These are phyloP conservation scores for Xylariaceae sp. DNA, from an alignment of 2,329 filamentous ascomycete genomes.

Conservation along the genomic window DNA sequence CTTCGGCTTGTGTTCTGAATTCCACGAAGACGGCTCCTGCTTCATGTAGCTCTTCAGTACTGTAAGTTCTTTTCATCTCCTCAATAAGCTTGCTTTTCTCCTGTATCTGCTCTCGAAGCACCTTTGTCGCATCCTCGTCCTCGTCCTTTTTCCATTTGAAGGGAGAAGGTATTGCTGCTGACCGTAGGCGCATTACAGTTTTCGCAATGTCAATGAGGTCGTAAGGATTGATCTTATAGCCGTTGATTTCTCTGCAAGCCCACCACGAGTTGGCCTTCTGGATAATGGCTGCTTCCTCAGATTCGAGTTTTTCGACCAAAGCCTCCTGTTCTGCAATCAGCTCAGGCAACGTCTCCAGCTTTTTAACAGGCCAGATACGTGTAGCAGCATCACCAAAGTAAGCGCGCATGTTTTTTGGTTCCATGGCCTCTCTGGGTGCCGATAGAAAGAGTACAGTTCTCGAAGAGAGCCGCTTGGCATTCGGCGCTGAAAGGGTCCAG, in stretches of 20 bases:
- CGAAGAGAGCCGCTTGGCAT: constrained; percentile 79
- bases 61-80: constrained; percentile 35
- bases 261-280: constrained; percentile 62
- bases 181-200: constrained; percentile 34
- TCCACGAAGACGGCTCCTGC: constrained; percentile 85
- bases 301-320: constrained; percentile 72
- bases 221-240: constrained; percentile 11
- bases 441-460: constrained; percentile 90
- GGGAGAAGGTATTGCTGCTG: constrained; percentile 58
- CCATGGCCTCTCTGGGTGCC: constrained; percentile 71
- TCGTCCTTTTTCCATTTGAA: constrained; percentile 45
- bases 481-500: constrained; percentile 79
- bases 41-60: constrained; percentile 22
- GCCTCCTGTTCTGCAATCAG: constrained; percentile 72
- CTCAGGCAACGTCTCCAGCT: constrained; percentile 68
- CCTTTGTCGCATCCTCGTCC: constrained; percentile 86
- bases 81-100: constrained; percentile 35
- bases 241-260: constrained; percentile 32
- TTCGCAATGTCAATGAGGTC: constrained; percentile 22
- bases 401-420: constrained; percentile 64
- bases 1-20: constrained; percentile 74
- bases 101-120: constrained; percentile 63
- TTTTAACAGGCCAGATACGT: constrained; percentile 76
- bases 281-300: constrained; percentile 76
- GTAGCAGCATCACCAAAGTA: constrained; percentile 77